Evolutionary conservation across 495 filamentous ascomycete species (phyloP).

Genomic region (Aspergillus taichungensis): DNA sequence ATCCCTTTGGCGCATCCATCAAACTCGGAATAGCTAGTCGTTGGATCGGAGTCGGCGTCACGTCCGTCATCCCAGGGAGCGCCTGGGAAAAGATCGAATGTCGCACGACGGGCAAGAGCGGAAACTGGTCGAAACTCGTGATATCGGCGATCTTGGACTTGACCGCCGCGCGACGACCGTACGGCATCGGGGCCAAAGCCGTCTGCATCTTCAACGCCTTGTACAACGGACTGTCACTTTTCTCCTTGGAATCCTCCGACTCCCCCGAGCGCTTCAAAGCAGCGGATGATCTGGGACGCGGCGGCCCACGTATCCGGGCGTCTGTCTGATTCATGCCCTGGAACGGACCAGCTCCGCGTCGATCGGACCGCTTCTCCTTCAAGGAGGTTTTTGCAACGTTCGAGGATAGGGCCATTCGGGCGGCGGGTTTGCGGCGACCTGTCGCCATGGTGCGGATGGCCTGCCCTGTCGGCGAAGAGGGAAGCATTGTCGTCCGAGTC

Average conservation of each 20-base stretch:
- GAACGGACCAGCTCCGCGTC: slow-evolving; percentile 53
- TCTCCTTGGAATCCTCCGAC: slow-evolving; percentile 21
- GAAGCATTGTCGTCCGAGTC: slow-evolving; percentile 16
- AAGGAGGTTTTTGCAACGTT: slow-evolving; percentile 49
- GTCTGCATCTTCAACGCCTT: slow-evolving; percentile 96
- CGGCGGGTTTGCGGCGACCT: slow-evolving; percentile 36
- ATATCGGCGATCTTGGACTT: slow-evolving; percentile 61
- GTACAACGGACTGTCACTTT: slow-evolving; percentile 44
- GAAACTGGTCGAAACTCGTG: slow-evolving; percentile 72
- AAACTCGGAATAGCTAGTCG: slow-evolving; percentile 76
- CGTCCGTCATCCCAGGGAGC: slow-evolving; percentile 58
- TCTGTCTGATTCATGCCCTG: slow-evolving; percentile 69
- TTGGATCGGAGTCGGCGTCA: slow-evolving; percentile 81
- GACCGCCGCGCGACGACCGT: slow-evolving; percentile 56
- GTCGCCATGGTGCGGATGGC: slow-evolving; percentile 33
- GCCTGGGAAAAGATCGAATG: slow-evolving; percentile 63
- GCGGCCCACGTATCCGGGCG: slow-evolving; percentile 44
- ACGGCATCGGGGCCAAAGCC: slow-evolving; percentile 61
- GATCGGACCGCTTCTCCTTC: slow-evolving; percentile 28
- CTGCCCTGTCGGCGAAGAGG: slow-evolving; percentile 22
- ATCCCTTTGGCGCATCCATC: slow-evolving; percentile 37
- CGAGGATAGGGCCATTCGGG: slow-evolving; percentile 75
- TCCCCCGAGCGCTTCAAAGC: slow-evolving; percentile 31
- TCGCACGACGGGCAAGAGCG: slow-evolving; percentile 62
- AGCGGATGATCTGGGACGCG: slow-evolving; percentile 29